Conservation (phyloP, 495 filamentous ascomycete species). For the Bathelium albidoporum region DNA sequence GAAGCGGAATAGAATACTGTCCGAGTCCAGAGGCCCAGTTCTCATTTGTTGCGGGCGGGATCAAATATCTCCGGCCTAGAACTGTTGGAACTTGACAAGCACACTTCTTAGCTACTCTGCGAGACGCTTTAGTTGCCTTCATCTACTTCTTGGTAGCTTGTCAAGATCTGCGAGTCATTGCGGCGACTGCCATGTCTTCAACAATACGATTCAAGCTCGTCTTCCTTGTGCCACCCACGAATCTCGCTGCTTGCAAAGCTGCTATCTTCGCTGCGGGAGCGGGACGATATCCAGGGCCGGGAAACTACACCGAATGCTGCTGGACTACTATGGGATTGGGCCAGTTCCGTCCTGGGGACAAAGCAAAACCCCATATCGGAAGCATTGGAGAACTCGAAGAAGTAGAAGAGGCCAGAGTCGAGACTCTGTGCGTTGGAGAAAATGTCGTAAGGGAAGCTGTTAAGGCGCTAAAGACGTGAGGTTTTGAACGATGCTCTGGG, state of each 20-base stretch:
- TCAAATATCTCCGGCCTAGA: background rate
- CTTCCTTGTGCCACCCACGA: conserved; percentile 43
- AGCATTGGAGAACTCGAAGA: conserved; percentile 37
- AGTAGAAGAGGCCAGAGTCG: conserved; percentile 41
- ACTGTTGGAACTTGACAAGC: background rate
- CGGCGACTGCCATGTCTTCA: background rate
- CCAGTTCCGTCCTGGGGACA: conserved; percentile 47
- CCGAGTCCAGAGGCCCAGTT: too few relatives aligned
- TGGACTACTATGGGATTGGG: conserved; percentile 31
- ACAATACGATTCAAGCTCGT: conserved; percentile 41
- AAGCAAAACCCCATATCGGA: conserved; percentile 50
- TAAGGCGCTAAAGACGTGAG: conserved; percentile 50
- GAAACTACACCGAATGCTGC: conserved; percentile 53
- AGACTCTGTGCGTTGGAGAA: conserved; percentile 42
- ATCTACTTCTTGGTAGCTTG: background rate
- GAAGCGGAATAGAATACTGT: too few relatives aligned
- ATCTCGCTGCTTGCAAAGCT: conserved; percentile 41
- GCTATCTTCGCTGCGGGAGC: conserved; percentile 55
- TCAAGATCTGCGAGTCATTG: background rate
- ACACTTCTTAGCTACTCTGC: background rate
- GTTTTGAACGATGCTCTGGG: conserved; percentile 1
- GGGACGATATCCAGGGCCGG: conserved; percentile 44
- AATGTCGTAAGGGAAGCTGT: conserved; percentile 41
- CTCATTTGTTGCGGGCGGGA: too few relatives aligned
- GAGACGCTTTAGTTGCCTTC: background rate